Base-by-base conservation (phyloP, 495 filamentous ascomycete genomes). In the Neohortaea acidophila region DNA sequence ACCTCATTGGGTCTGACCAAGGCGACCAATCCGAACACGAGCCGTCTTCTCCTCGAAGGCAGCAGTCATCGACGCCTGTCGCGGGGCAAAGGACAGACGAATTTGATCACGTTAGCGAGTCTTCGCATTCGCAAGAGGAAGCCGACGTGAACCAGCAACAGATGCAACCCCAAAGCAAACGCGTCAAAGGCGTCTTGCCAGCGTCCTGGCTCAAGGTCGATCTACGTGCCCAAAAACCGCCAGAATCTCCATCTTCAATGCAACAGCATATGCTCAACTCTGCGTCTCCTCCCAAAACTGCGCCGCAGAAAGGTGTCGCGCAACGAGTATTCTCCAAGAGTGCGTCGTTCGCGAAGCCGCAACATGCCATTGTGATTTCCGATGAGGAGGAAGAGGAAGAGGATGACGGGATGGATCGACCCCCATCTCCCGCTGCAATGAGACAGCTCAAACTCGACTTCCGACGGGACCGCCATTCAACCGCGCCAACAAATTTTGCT, bases 151-250 rank as follows among this genome's bases (percentile, higher is more conserved):
- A 35, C 13, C 11, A 35, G 33, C 33, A 19, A 3, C 48, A 59
- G 41, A 34, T 75, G 9, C 48, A 54, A 43, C 52, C 51, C 36
- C 49, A 63, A 12, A 59, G 68, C 27, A 68, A 64, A 30, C 73
- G 60, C 41, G 87, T 87, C 30, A 75, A 74, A 38, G 86, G 86
- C 24, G 84, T 94, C 12, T 67, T 96, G 29, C 86, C 87, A 24
- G 87, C 87, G 4, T 94, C 87, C 2, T 93, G 80, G 78, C 66
- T 91, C 30, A 72, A 80, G 45, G 62, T 96, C 26, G 76, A 93
- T 48, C 60, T 45, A n/a, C 10, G 21, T 5, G 37, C 37, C 1
- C 47, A 41, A 22, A 31, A 56, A 36, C 37, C 42, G 20, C 59
- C 41, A 47, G 65, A 50, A 49, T 66, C 24, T 52, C 59, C 11